Conservation (phyloP, 768 basidiomycete species). For the Lactifluus hygrophoroides region DNA sequence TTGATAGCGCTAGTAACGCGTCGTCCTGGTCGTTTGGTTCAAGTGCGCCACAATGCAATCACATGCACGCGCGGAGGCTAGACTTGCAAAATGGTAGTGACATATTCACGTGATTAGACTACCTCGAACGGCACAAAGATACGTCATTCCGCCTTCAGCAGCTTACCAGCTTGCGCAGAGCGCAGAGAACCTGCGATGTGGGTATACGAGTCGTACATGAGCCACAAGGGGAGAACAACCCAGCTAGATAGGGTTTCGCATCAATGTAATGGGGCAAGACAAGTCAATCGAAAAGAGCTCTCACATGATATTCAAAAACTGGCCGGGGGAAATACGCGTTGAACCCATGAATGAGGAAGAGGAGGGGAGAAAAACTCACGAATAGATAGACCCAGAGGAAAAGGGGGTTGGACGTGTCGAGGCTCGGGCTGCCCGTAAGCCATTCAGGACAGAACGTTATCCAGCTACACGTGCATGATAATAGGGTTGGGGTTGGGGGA, state of each 20-base stretch:
- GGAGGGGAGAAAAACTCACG: constrained; percentile 37
- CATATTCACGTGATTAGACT: neutral
- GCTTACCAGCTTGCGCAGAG: neutral
- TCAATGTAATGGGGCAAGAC: neutral
- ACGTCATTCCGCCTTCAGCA: constrained; percentile 3
- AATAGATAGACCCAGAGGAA: constrained; percentile 76
- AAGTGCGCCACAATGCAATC: too few species aligned
- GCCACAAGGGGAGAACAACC: constrained; percentile 66
- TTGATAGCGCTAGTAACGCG: too few species aligned
- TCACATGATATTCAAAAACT: constrained; percentile 81
- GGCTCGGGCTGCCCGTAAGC: constrained; percentile 63
- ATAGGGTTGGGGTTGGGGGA: too few species aligned
- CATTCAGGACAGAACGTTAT: constrained; percentile 90
- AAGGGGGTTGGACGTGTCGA: constrained; percentile 61
- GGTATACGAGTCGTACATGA: constrained; percentile 72
- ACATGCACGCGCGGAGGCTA: too few species aligned
- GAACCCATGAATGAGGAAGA: constrained; percentile 34
- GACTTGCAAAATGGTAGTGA: neutral
- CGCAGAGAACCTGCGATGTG: constrained; percentile 60
- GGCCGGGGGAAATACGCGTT: neutral
- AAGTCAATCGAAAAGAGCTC: constrained; percentile 24
- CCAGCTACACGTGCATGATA: too few species aligned
- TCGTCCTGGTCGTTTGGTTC: too few species aligned
- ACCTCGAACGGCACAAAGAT: neutral
- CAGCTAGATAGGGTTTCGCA: constrained; percentile 41